These are phyloP conservation scores for Trametes cinnabarina DNA, from an alignment of 768 basidiomycete genomes.

Conservation along the genomic window DNA sequence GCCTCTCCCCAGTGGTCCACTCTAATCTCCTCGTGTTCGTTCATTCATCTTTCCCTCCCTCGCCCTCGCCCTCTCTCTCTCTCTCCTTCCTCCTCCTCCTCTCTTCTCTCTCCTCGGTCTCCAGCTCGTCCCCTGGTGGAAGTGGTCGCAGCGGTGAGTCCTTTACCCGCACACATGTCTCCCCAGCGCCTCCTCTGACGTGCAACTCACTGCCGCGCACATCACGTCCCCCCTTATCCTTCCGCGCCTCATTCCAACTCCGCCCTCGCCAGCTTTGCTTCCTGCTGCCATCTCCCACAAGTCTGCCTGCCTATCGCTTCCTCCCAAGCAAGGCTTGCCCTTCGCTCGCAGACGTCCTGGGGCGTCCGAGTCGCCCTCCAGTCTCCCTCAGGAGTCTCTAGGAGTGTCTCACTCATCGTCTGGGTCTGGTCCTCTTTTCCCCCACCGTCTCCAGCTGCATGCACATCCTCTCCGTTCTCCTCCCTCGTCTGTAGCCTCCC, in stretches of 20 bases:
- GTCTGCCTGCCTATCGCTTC: constrained; percentile 29
- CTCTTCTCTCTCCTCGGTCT: constrained; percentile 11
- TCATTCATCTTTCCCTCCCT: constrained; percentile 13
- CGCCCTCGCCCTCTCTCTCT: constrained; percentile 12
- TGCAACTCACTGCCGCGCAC: background rate
- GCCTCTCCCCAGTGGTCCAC: constrained; percentile 15
- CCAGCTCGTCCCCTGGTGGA: constrained; percentile 3
- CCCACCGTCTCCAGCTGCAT: constrained; percentile 29
- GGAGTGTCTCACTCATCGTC: constrained; percentile 13
- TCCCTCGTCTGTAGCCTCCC: constrained; percentile 17
- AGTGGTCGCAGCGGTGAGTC: constrained; percentile 16
- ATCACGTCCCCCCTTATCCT: constrained; percentile 19
- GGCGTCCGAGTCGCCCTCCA: constrained; percentile 22
- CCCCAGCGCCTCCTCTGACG: constrained; percentile 2
- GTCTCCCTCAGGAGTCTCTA: constrained; percentile 16
- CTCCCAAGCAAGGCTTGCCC: constrained; percentile 29
- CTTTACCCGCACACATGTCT: background rate
- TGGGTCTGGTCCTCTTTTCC: constrained; percentile 8
- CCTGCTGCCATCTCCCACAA: constrained; percentile 27
- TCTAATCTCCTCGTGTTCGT: constrained; percentile 18
- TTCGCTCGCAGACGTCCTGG: constrained; percentile 26
- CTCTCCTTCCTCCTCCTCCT: constrained; percentile 4
- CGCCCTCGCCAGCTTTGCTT: constrained; percentile 29
- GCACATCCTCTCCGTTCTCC: constrained; percentile 25
- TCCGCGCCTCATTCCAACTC: constrained; percentile 23